Evolutionary conservation across 2,329 filamentous ascomycete genomes (phyloP).

Genomic region (Orbilia javanica): DNA sequence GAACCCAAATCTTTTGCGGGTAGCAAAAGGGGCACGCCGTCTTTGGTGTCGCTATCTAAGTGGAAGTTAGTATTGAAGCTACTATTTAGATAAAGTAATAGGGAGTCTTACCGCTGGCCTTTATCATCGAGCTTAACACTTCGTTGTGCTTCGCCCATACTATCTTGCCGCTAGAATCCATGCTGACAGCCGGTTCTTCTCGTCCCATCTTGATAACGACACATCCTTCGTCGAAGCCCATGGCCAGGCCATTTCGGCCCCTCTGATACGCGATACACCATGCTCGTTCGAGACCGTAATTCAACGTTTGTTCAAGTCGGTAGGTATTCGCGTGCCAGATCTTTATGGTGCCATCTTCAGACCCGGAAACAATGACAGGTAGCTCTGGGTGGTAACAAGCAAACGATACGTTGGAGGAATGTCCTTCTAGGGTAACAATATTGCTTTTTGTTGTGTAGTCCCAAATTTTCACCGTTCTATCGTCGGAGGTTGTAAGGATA

Average conservation of each 20-base stretch:
- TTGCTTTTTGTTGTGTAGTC: conserved; percentile 98
- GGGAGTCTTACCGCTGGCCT: conserved; percentile 75
- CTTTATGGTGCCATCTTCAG: conserved; percentile 95
- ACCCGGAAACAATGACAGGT: conserved; percentile 96
- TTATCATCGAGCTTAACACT: conserved; percentile 94
- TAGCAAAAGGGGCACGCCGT: conserved; percentile 85
- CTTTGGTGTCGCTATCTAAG: conserved; percentile 81
- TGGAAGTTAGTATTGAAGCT: conserved; percentile 31
- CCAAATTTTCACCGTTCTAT: conserved; percentile 97
- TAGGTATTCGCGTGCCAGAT: conserved; percentile 99
- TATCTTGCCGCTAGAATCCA: conserved; percentile 95
- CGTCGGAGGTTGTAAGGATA: conserved; percentile 94
- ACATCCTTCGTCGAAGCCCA: conserved; percentile 97
- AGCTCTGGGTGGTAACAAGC: conserved; percentile 97
- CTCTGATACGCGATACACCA: conserved; percentile 98
- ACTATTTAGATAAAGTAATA: neutral
- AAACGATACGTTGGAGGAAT: conserved; percentile 98
- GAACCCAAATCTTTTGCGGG: conserved; percentile 94
- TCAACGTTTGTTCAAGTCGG: conserved; percentile 92
- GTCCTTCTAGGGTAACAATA: conserved; percentile 95
- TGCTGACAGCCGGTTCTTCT: conserved; percentile 96
- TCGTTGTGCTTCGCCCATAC: conserved; percentile 97
- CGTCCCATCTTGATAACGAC: conserved; percentile 98
- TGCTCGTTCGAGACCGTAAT: conserved; percentile 93
- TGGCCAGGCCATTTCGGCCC: conserved; percentile 91